Evolutionary conservation across 176 grass and related monocot genomes (phyloP).

Genomic region (Metroxylon sagu): DNA sequence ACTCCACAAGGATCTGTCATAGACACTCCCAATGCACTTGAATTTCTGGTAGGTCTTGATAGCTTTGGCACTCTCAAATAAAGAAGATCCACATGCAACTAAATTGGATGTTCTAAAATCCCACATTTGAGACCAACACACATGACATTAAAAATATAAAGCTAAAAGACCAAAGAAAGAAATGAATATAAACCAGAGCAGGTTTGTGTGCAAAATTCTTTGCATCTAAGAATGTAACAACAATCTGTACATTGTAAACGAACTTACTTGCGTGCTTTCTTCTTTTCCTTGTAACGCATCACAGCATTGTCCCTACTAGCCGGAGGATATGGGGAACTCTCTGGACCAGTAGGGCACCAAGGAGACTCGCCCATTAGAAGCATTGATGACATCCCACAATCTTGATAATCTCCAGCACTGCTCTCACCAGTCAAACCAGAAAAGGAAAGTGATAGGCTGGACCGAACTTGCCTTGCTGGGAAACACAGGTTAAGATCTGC

Average conservation of each 20-base stretch:
- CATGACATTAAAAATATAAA: too few species aligned
- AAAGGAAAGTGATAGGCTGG: conserved; percentile 73
- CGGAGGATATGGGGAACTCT: conserved; percentile 38
- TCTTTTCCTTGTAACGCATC: conserved; percentile 95
- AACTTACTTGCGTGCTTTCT: conserved; percentile 89
- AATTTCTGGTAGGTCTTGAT: too few species aligned
- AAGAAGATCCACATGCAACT: too few species aligned
- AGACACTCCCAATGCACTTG: too few species aligned
- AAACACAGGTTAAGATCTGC: conserved; percentile 61
- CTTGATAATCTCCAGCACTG: conserved; percentile 74
- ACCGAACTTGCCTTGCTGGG: conserved; percentile 43
- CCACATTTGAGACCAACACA: too few species aligned
- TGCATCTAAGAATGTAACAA: too few species aligned
- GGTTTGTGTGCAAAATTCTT: too few species aligned
- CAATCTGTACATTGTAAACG: not conserved
- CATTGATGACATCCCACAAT: conserved; percentile 69
- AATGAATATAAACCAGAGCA: too few species aligned
- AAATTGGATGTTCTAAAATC: too few species aligned
- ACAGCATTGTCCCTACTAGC: conserved; percentile 74
- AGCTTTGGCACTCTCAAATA: too few species aligned
- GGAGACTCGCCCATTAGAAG: conserved; percentile 71
- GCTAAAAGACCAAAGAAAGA: too few species aligned
- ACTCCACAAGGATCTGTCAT: too few species aligned
- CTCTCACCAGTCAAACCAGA: conserved; percentile 85
- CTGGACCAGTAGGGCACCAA: conserved; percentile 52